Conservation (phyloP, 2,329 filamentous ascomycete genomes). For the Pseudogymnoascus pannorum region DNA sequence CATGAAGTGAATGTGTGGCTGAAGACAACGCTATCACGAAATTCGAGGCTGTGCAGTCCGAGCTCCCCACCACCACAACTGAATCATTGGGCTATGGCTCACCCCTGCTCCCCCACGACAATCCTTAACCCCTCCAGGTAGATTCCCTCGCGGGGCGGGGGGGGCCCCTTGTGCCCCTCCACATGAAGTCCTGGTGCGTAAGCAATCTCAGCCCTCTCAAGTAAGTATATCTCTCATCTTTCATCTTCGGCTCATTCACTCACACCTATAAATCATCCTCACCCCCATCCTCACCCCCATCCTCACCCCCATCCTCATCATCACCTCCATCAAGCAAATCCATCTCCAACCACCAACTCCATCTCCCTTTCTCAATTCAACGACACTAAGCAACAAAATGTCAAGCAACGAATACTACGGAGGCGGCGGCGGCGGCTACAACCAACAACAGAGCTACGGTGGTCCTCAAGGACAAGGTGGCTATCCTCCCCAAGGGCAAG, state of each 20-base stretch:
- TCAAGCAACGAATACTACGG: constrained; percentile 25
- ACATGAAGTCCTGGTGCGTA: constrained; percentile 3
- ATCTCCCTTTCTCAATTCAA: neutral
- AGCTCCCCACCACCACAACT: neutral
- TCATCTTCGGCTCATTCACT: neutral
- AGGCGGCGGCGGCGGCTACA: constrained; percentile 13
- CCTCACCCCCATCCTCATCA: constrained; percentile 7
- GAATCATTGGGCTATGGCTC: constrained; percentile 9
- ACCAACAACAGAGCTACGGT: constrained; percentile 17
- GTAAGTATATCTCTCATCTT: constrained; percentile 8
- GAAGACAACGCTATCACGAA: neutral
- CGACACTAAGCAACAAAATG: constrained; percentile 18
- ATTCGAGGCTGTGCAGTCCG: constrained; percentile 7
- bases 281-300: no score
- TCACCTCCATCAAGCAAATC: constrained; percentile 4
- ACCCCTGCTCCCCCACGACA: neutral
- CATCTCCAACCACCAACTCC: neutral
- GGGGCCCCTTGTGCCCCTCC: no score
- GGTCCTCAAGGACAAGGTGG: constrained; percentile 15
- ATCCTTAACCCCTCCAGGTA: constrained; percentile 9
- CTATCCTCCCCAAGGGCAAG: constrained; percentile 16
- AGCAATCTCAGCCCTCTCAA: constrained; percentile 4
- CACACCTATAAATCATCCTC: constrained; percentile 4
- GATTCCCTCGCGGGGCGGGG: neutral
- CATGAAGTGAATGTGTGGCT: constrained; percentile 5